phyloP scores from a whole-genome alignment of 176 grass and related monocot genomes.

The Avena insularis region DNA sequence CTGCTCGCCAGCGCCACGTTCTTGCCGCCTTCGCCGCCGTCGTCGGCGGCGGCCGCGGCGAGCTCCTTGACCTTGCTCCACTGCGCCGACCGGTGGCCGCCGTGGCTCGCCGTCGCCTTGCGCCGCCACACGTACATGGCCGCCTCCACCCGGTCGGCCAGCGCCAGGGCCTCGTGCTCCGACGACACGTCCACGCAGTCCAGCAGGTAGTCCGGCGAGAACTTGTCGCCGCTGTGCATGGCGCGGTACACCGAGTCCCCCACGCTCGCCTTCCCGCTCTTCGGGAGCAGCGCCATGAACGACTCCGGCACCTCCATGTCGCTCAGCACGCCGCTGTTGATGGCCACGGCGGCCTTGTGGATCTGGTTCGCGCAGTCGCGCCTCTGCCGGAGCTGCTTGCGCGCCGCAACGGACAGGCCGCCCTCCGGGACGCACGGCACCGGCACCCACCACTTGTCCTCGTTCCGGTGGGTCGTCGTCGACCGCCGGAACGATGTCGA shows the following conservation, averaged over 20 bases:
- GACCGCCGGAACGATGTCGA: constrained; percentile 79
- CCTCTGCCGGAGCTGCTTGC: constrained; percentile 73
- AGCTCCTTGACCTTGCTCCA: constrained; percentile 94
- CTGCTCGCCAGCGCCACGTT: constrained; percentile 77
- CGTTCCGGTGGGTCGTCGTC: constrained; percentile 62
- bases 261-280: constrained; percentile 76
- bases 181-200: constrained; percentile 76
- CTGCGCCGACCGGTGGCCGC: constrained; percentile 51
- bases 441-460: constrained; percentile 97
- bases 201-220: constrained; percentile 85
- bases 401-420: constrained; percentile 63
- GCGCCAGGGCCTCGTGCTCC: constrained; percentile 83
- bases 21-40: constrained; percentile 66
- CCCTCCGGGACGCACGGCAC: constrained; percentile 82
- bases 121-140: constrained; percentile 97
- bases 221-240: constrained; percentile 63
- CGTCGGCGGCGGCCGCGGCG: constrained; percentile 47
- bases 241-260: constrained; percentile 80
- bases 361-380: constrained; percentile 95
- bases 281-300: constrained; percentile 84
- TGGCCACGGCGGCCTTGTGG: constrained; percentile 97
- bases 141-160: constrained; percentile 87
- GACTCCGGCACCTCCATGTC: constrained; percentile 98
- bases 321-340: constrained; percentile 81
- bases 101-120: constrained; percentile 70